Conservation (phyloP, 2,329 filamentous ascomycete genomes). For the Passalora sequoiae region DNA sequence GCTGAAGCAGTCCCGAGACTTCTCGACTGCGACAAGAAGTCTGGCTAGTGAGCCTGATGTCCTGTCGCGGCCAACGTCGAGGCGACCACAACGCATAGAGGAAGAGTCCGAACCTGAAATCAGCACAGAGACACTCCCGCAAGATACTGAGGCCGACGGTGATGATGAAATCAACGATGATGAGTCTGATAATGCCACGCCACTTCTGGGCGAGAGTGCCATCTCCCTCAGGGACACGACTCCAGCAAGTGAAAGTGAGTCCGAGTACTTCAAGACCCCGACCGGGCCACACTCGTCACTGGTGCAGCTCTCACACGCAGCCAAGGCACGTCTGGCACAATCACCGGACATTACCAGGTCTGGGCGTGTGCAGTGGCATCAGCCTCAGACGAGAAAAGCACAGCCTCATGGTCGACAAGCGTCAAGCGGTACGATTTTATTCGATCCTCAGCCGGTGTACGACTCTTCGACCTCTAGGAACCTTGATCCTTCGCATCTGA, state of each 20-base stretch:
- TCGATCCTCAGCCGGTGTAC: constrained; percentile 55
- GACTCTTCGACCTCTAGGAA: constrained; percentile 38
- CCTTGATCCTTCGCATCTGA: constrained; percentile 7
- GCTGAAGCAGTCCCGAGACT: constrained; percentile 37
- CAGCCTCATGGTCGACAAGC: constrained; percentile 63
- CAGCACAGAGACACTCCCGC: constrained; percentile 43
- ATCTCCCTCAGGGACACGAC: constrained; percentile 29
- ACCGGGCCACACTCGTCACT: constrained; percentile 24
- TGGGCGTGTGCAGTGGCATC: constrained; percentile 27
- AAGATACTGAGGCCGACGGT: constrained; percentile 75
- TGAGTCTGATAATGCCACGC: constrained; percentile 43
- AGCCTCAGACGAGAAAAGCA: constrained; percentile 19
- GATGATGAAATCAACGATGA: constrained; percentile 88
- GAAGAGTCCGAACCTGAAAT: constrained; percentile 38
- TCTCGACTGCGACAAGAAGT: constrained; percentile 50
- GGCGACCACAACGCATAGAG: constrained; percentile 40
- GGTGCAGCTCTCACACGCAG: constrained; percentile 25
- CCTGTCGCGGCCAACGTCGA: constrained; percentile 31
- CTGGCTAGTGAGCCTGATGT: constrained; percentile 53
- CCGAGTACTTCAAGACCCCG: constrained; percentile 43
- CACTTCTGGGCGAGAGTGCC: constrained; percentile 30
- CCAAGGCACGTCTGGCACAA: constrained; percentile 22
- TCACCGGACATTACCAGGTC: constrained; percentile 27
- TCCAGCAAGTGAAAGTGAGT: constrained; percentile 30
- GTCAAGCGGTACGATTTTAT: constrained; percentile 79